These are phyloP conservation scores for Magnolia sinica DNA, from an alignment of 164 flowering plant species.

Conservation along the genomic window DNA sequence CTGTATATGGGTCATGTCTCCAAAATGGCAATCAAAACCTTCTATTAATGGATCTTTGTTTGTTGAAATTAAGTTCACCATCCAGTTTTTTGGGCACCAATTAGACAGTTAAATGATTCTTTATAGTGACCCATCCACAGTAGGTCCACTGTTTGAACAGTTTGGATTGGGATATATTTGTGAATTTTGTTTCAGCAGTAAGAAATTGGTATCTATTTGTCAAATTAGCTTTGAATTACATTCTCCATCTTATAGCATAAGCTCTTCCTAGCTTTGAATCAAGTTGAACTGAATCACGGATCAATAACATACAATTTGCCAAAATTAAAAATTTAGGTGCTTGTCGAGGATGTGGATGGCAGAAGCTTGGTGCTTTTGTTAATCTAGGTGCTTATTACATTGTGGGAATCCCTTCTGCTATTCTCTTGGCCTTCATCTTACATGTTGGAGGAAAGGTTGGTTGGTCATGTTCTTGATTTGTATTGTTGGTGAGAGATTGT, in stretches of 20 bases:
- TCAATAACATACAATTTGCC: not conserved
- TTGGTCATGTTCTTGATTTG: not conserved
- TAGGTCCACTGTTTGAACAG: too few species aligned
- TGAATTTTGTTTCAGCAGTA: too few species aligned
- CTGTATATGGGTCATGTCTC: too few species aligned
- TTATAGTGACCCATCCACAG: too few species aligned
- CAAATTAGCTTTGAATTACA: too few species aligned
- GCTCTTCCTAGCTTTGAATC: not conserved
- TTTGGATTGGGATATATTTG: too few species aligned
- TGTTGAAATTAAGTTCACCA: too few species aligned
- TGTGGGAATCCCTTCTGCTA: constrained; percentile 50
- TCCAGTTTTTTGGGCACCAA: too few species aligned
- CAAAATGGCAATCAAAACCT: too few species aligned
- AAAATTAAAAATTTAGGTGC: constrained; percentile 27
- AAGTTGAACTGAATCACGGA: not conserved
- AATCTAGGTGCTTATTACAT: constrained; percentile 60
- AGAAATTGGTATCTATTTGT: too few species aligned
- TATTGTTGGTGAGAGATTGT: not conserved
- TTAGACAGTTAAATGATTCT: too few species aligned
- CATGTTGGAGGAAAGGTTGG: constrained; percentile 54
- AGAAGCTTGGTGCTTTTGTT: constrained; percentile 40
- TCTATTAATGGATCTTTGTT: too few species aligned
- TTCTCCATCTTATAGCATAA: not conserved
- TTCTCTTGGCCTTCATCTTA: constrained; percentile 46
- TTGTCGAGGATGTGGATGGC: constrained; percentile 77